A percentile compares a stretch with the other conserved stretches of the same genome.
These are phyloP conservation scores for Eimeria zaria DNA, from an alignment of 169 alveolate genomes.

Conservation along the genomic window DNA sequence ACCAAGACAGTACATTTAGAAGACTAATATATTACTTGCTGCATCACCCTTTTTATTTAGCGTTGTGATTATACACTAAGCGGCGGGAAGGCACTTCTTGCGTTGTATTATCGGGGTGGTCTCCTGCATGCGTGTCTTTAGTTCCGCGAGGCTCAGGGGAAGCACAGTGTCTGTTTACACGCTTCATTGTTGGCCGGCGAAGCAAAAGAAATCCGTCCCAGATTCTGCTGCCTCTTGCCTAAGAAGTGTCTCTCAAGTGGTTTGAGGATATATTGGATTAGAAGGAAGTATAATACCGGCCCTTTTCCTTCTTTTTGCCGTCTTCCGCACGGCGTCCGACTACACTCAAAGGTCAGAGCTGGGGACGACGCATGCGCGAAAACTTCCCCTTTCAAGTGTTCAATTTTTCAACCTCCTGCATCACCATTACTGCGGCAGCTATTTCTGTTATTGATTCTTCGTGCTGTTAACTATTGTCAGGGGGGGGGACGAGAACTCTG, in stretches of 20 bases:
- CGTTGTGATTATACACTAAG: background rate
- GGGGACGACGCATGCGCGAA: conserved; percentile 17
- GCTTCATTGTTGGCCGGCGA: background rate
- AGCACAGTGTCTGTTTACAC: background rate
- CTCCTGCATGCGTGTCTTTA: background rate
- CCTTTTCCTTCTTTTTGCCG: background rate
- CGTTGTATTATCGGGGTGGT: background rate
- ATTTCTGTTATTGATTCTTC: background rate
- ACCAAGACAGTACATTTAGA: background rate
- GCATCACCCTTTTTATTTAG: background rate
- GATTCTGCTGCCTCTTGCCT: background rate
- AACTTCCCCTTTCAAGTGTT: background rate
- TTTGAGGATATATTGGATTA: background rate
- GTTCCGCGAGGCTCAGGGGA: background rate
- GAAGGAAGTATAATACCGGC: background rate
- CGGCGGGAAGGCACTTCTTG: background rate
- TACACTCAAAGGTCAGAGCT: background rate
- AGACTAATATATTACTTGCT: background rate
- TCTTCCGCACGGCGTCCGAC: background rate
- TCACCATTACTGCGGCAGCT: background rate
- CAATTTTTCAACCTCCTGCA: conserved; percentile 11
- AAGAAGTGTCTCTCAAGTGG: background rate
- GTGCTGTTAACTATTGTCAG: background rate
- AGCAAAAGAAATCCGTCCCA: background rate
- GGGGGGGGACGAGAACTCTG: background rate